phyloP scores from a whole-genome alignment of 2,329 filamentous ascomycete species.

The Alternaria hordeiaustralica region DNA sequence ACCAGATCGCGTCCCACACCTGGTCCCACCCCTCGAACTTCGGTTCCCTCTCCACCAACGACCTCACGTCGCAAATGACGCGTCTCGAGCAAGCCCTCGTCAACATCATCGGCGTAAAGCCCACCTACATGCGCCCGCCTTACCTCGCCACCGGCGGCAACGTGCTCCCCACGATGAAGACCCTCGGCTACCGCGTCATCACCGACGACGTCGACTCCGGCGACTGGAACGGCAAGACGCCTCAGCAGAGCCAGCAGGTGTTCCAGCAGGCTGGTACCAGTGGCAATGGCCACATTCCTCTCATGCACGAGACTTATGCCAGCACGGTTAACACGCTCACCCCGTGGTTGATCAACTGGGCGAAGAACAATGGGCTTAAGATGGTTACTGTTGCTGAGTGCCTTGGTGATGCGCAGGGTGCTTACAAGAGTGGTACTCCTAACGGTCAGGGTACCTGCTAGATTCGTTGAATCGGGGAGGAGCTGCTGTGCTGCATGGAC shows the following conservation, averaged over 20 bases:
- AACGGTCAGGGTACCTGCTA: constrained; percentile 30
- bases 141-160: constrained; percentile 44
- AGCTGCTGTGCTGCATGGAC: neutral
- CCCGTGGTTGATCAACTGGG: constrained; percentile 48
- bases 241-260: constrained; percentile 41
- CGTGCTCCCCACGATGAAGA: constrained; percentile 43
- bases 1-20: constrained; percentile 47
- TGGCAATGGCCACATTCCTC: constrained; percentile 45
- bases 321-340: constrained; percentile 43
- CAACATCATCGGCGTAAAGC: constrained; percentile 47
- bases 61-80: constrained; percentile 42
- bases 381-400: constrained; percentile 46
- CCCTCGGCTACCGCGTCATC: constrained; percentile 45
- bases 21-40: constrained; percentile 46
- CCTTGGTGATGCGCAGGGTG: constrained; percentile 37
- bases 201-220: constrained; percentile 42
- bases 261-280: constrained; percentile 41
- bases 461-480: neutral
- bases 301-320: constrained; percentile 47
- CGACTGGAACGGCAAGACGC: constrained; percentile 45
- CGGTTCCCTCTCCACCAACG: constrained; percentile 36
- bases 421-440: constrained; percentile 35
- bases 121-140: constrained; percentile 48
- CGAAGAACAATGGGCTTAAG: constrained; percentile 45
- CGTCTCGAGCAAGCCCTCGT: constrained; percentile 42